Conservation (phyloP, 495 filamentous ascomycete genomes). For the Echria macrotheca region DNA sequence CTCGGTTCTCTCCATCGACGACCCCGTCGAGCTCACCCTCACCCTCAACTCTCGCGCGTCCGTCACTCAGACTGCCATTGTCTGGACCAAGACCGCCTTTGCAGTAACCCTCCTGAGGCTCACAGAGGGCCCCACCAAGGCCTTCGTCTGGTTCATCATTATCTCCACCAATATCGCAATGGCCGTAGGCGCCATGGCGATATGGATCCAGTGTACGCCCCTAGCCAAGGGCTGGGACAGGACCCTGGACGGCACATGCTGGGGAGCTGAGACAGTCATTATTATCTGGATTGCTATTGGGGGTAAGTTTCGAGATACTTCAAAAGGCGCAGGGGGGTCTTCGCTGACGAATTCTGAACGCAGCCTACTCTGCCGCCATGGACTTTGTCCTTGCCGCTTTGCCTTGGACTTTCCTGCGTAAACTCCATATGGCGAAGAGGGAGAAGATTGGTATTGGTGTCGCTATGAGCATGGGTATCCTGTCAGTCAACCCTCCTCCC, state of each 20-base stretch:
- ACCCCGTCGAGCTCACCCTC: background rate
- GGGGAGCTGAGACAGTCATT: background rate
- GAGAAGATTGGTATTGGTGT: constrained; percentile 31
- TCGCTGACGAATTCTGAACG: constrained; percentile 1
- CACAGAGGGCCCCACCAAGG: background rate
- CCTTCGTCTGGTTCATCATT: too few species aligned
- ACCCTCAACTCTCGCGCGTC: background rate
- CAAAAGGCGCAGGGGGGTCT: too few species aligned
- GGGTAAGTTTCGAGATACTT: background rate
- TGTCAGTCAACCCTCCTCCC: constrained; percentile 21
- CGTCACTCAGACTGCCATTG: background rate
- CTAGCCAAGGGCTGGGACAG: background rate
- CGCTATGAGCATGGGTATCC: constrained; percentile 29
- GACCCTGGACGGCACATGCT: background rate
- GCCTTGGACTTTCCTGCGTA: constrained; percentile 31
- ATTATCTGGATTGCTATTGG: constrained; percentile 3
- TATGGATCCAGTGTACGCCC: constrained; percentile 1
- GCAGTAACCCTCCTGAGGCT: constrained; percentile 1
- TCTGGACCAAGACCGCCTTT: constrained; percentile 1
- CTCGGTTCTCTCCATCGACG: background rate
- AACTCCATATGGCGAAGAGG: constrained; percentile 1
- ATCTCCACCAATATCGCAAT: background rate
- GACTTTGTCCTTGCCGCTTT: constrained; percentile 29
- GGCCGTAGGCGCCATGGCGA: background rate
- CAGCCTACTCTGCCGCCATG: constrained; percentile 34